phyloP scores from a whole-genome alignment of 208 protist species.

The Wallacemonas collosoma region DNA sequence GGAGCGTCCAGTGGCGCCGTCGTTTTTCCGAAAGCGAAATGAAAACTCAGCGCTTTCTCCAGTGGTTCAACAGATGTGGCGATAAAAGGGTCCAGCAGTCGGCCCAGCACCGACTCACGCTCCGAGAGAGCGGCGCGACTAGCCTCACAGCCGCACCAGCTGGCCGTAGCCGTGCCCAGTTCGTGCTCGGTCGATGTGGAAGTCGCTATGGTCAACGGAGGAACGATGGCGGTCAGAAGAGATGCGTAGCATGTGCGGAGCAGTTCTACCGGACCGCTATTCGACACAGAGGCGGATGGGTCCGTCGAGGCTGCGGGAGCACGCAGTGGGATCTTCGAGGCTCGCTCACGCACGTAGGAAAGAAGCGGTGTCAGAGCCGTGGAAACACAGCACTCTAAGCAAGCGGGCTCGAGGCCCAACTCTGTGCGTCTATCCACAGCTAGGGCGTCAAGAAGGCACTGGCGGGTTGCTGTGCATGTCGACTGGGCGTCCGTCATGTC shows the following conservation, averaged over 20 bases:
- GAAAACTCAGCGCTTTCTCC: constrained; percentile 67
- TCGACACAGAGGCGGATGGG: too few relatives aligned
- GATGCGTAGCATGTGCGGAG: background rate
- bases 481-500: background rate
- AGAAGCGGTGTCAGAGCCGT: background rate
- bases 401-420: too few relatives aligned
- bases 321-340: too few relatives aligned
- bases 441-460: background rate
- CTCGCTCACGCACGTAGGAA: too few relatives aligned
- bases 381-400: background rate
- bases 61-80: constrained; percentile 33
- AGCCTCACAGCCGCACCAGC: background rate
- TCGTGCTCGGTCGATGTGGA: background rate
- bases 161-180: background rate
- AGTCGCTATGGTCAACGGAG: background rate
- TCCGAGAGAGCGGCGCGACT: background rate
- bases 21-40: constrained; percentile 49
- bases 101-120: constrained; percentile 4
- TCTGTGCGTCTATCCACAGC: background rate
- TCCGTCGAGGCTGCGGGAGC: too few relatives aligned
- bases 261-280: background rate
- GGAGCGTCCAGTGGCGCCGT: constrained; percentile 55
- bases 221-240: background rate
- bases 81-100: constrained; percentile 43
- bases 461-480: background rate